These are phyloP conservation scores for Scolecobasidium constrictum DNA, from an alignment of 2,329 filamentous ascomycete genomes.

Conservation along the genomic window DNA sequence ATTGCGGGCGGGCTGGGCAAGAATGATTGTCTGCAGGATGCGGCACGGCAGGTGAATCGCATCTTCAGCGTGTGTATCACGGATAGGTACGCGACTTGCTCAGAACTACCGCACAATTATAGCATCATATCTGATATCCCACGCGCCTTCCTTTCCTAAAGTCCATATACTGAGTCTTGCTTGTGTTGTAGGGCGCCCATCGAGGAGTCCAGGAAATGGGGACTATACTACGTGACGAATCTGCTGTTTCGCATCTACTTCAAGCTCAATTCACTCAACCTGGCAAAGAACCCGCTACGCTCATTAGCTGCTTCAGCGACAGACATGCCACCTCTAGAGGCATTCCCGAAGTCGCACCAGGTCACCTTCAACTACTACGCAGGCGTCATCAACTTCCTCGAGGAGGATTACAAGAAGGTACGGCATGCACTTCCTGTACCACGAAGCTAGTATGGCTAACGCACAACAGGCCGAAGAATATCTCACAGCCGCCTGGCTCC, in stretches of 20 bases:
- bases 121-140: background rate
- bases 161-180: conserved; percentile 15
- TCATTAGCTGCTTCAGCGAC: conserved; percentile 65
- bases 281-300: conserved; percentile 82
- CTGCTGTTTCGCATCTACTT: conserved; percentile 98
- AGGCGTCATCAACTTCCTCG: conserved; percentile 84
- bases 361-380: conserved; percentile 96
- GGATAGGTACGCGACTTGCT: conserved; percentile 55
- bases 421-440: conserved; percentile 10
- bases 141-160: conserved; percentile 12
- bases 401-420: conserved; percentile 82
- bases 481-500: conserved; percentile 68
- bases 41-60: conserved; percentile 78
- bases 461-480: conserved; percentile 59
- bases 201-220: conserved; percentile 93
- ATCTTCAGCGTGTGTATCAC: conserved; percentile 86
- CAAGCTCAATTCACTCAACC: conserved; percentile 78
- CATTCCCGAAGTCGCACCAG: conserved; percentile 80
- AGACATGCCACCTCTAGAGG: conserved; percentile 70
- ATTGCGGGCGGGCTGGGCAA: conserved; percentile 65
- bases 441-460: conserved; percentile 1
- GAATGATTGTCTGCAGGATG: conserved; percentile 80
- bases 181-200: conserved; percentile 62
- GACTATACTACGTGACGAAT: conserved; percentile 89
- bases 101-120: conserved; percentile 8